Evolutionary conservation across 2,329 filamentous ascomycete genomes (phyloP).

Genomic region (Penicillium sp.): DNA sequence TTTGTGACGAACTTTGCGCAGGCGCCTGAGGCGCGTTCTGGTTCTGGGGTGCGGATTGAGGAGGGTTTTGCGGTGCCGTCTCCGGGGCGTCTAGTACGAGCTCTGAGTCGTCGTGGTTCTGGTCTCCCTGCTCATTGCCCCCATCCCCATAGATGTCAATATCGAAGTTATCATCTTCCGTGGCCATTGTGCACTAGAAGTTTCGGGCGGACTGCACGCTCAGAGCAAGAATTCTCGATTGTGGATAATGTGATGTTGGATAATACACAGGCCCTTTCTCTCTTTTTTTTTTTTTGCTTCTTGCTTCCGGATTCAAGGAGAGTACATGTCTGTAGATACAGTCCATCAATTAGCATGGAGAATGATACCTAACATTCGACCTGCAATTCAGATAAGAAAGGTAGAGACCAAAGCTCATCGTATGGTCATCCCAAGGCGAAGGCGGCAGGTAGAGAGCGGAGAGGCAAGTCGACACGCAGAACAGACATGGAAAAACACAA

Average conservation of each 20-base stretch:
- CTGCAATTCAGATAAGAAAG: neutral
- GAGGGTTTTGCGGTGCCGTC: neutral
- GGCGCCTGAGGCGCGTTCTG: neutral
- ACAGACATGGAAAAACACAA: conserved; percentile 28
- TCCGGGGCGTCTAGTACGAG: conserved; percentile 41
- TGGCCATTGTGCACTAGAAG: conserved; percentile 42
- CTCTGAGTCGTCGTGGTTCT: conserved; percentile 42
- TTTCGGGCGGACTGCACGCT: conserved; percentile 24
- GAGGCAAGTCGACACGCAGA: conserved; percentile 5
- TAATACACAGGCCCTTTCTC: conserved; percentile 40
- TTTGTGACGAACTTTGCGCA: neutral
- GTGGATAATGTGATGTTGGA: conserved; percentile 33
- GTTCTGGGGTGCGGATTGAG: neutral
- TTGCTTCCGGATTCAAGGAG: conserved; percentile 34
- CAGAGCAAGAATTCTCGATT: conserved; percentile 34
- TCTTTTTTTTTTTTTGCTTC: conserved; percentile 21
- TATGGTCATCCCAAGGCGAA: neutral
- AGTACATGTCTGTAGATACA: conserved; percentile 45
- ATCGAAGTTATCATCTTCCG: conserved; percentile 68
- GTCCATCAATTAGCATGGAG: conserved; percentile 40
- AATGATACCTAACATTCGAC: conserved; percentile 14
- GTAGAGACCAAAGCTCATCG: neutral
- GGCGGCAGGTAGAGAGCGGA: conserved; percentile 6
- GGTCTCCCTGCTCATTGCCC: conserved; percentile 49
- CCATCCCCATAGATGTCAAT: conserved; percentile 70